Conservation (phyloP, 805 yeast species). For the Lachancea nothofagi region DNA sequence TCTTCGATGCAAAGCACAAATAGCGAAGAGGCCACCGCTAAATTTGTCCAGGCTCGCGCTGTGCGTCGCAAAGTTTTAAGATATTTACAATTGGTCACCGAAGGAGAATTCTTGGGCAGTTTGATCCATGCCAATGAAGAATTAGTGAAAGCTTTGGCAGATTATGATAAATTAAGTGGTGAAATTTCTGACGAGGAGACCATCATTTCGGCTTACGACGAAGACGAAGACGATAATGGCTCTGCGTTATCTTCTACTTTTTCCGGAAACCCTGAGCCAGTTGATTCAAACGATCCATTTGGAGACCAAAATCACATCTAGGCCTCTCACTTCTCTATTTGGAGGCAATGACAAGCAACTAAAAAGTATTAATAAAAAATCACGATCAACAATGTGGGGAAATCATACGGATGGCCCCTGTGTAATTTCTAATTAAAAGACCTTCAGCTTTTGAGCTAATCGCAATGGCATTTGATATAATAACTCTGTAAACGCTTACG, state of each 20-base stretch:
- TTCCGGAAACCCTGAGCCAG: constrained; percentile 11
- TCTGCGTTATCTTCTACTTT: constrained; percentile 6
- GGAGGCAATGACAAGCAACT: neutral
- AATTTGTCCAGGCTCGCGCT: constrained; percentile 68
- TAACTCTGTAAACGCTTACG: too few relatives aligned
- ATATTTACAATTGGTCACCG: constrained; percentile 76
- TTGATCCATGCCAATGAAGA: constrained; percentile 88
- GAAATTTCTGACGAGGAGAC: constrained; percentile 38
- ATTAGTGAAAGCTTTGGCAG: constrained; percentile 64
- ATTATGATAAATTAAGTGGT: constrained; percentile 56
- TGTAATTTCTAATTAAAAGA: too few relatives aligned
- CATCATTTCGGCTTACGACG: constrained; percentile 36
- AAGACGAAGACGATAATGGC: constrained; percentile 31
- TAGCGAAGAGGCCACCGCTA: constrained; percentile 51
- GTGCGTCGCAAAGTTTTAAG: constrained; percentile 73
- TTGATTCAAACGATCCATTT: constrained; percentile 42
- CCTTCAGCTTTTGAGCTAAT: too few relatives aligned
- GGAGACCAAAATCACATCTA: constrained; percentile 42
- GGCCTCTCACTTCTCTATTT: too few relatives aligned
- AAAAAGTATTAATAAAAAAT: neutral
- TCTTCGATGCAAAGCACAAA: constrained; percentile 55
- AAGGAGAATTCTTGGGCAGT: constrained; percentile 84
- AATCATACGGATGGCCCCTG: too few relatives aligned
- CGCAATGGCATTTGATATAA: too few relatives aligned
- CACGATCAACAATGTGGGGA: too few relatives aligned